Base-by-base conservation (phyloP, 1,284 basidiomycete species). In the Baeospora myosura region DNA sequence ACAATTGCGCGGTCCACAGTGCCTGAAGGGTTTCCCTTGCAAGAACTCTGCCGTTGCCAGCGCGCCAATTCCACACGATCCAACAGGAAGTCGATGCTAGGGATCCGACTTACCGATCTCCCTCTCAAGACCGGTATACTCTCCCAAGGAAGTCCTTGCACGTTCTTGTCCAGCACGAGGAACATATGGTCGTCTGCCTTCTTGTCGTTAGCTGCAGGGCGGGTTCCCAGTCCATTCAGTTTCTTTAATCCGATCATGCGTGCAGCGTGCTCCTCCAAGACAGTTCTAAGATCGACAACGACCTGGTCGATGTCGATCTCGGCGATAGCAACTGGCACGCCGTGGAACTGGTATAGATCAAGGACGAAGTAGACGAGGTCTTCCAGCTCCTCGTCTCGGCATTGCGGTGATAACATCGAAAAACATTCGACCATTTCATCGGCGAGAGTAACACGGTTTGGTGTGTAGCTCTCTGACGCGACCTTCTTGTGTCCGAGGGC, bases 101-200 rank as follows among this genome's bases (percentile, higher is more conserved):
- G 94, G 47, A 98, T 81, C 5, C 96, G 84, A 57, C 88, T 93
- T 52, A 98, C 78, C 33, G 92, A 89, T 43, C 81, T 74, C 5
- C 86, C 87, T 38, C 89, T 74, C 6, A 98, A 67, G 34, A 83
- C 76, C 0, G 95, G 93, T 18, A 98, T 80, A 21, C 88, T 94
- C 65, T 98, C 96, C 96, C 95, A 98, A 1, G 96, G 95, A 45
- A 98, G 73, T 0, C 80, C 76, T 54, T 93, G 88, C 10, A 95
- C 69, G 48, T 90, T 84, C 66, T 91, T 91, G 64, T 98, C 96
- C 24, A 98, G 71, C 10, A 95, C 76, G 43, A 98, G 69, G 65
- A 97, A 95, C 26, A 85, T 64, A 58, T 98, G 95, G 23, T 76
- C 68, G 45, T 82, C 77, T 8, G 52, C 26, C 5, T 36, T 41